A percentile compares a stretch with the other conserved stretches of the same genome.
phyloP scores from a whole-genome alignment of 2,329 filamentous ascomycete genomes.

The Diaporthe ampelina region DNA sequence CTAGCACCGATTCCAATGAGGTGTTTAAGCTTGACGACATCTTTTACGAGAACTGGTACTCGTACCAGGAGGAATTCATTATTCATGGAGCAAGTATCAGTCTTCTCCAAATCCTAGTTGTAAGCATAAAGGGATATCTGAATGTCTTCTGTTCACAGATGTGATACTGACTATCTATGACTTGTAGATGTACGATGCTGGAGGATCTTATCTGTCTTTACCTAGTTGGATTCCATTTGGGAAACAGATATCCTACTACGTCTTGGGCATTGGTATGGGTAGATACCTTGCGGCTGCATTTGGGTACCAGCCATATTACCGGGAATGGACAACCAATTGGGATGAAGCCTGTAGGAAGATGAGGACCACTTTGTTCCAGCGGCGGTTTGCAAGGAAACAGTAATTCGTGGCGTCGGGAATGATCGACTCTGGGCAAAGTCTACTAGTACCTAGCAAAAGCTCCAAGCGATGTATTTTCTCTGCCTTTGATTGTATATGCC shows the following conservation, averaged over 20 bases:
- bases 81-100: slow-evolving; percentile 42
- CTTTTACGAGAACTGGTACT: slow-evolving; percentile 54
- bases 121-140: not conserved
- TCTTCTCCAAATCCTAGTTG: slow-evolving; percentile 5
- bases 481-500: too few relatives aligned
- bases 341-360: slow-evolving; percentile 52
- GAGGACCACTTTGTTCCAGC: slow-evolving; percentile 48
- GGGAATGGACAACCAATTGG: slow-evolving; percentile 56
- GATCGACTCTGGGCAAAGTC: not conserved
- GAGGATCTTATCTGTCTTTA: slow-evolving; percentile 53
- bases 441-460: too few relatives aligned
- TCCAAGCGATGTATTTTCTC: too few relatives aligned
- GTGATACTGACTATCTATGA: not conserved
- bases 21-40: slow-evolving; percentile 49
- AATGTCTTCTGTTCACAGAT: too few relatives aligned
- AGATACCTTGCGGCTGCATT: slow-evolving; percentile 55
- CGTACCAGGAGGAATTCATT: slow-evolving; percentile 51
- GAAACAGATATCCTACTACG: slow-evolving; percentile 45
- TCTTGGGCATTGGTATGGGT: slow-evolving; percentile 51
- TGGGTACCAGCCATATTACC: slow-evolving; percentile 55
- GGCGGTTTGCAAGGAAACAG: slow-evolving; percentile 38
- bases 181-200: slow-evolving; percentile 56
- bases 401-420: not conserved
- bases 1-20: slow-evolving; percentile 46
- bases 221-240: slow-evolving; percentile 56